Percentiles rank a stretch among this genome's conserved stretches.
phyloP scores from a whole-genome alignment of 2,329 filamentous ascomycete species.

The Intubia oerlemansii region DNA sequence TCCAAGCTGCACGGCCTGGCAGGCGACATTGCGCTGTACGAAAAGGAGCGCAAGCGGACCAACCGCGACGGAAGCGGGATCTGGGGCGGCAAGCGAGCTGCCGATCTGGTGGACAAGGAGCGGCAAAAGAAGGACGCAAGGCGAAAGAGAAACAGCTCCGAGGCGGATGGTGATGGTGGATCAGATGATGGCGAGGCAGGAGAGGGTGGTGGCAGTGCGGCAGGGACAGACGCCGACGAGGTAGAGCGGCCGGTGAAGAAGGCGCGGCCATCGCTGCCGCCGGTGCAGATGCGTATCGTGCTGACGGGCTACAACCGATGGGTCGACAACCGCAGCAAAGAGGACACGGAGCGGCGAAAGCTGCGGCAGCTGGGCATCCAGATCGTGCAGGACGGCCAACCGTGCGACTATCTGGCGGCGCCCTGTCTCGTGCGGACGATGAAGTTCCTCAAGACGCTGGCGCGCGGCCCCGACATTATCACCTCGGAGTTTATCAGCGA shows the following conservation, averaged over 20 bases:
- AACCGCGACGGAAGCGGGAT: slow-evolving; percentile 24
- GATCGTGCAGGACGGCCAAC: slow-evolving; percentile 52
- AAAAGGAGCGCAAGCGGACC: slow-evolving; percentile 75
- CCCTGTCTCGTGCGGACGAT: slow-evolving; percentile 73
- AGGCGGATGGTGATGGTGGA: slow-evolving; percentile 7
- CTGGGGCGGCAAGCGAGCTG: slow-evolving; percentile 42
- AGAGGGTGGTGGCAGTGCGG: background rate
- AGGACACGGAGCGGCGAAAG: slow-evolving; percentile 61
- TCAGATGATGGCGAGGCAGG: slow-evolving; percentile 11
- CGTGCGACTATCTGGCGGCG: slow-evolving; percentile 72
- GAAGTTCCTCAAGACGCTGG: slow-evolving; percentile 81
- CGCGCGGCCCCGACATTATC: slow-evolving; percentile 58
- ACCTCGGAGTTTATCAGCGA: slow-evolving; percentile 59
- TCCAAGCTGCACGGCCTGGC: slow-evolving; percentile 56
- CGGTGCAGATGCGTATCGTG: slow-evolving; percentile 53
- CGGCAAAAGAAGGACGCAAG: too few species aligned
- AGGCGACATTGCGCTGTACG: slow-evolving; percentile 70
- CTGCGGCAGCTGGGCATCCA: slow-evolving; percentile 67
- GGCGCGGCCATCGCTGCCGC: slow-evolving; percentile 37
- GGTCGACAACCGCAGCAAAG: slow-evolving; percentile 49
- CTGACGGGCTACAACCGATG: slow-evolving; percentile 73
- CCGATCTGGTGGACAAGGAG: slow-evolving; percentile 33
- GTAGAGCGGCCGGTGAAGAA: slow-evolving; percentile 35
- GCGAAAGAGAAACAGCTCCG: slow-evolving; percentile 1
- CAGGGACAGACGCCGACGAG: slow-evolving; percentile 20